phyloP scores from a whole-genome alignment of 345 rosid genomes.

The Passiflora organensis region DNA sequence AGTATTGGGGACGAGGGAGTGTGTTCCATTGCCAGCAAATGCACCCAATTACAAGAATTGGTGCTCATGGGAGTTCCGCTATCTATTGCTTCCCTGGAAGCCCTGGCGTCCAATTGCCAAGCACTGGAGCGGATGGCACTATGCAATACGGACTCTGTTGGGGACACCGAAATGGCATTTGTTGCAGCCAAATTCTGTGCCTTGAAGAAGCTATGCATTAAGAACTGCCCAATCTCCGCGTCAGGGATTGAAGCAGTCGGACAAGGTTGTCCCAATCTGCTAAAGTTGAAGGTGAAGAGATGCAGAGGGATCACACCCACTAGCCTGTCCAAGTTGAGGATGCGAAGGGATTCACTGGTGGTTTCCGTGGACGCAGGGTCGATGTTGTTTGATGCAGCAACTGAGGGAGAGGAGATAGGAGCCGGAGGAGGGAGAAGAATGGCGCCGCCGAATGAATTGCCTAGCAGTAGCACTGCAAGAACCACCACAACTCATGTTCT shows the following conservation, averaged over 20 bases:
- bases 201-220: slow-evolving; percentile 47
- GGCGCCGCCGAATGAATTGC: not conserved
- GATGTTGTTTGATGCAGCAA: slow-evolving; percentile 12
- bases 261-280: slow-evolving; percentile 33
- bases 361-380: slow-evolving; percentile 30
- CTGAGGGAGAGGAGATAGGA: not conserved
- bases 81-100: slow-evolving; percentile 17
- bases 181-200: slow-evolving; percentile 33
- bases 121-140: slow-evolving; percentile 40
- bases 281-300: slow-evolving; percentile 48
- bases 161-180: slow-evolving; percentile 30
- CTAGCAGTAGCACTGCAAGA: not conserved
- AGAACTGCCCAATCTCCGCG: slow-evolving; percentile 40
- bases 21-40: slow-evolving; percentile 17
- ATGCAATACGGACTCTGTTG: slow-evolving; percentile 36
- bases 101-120: slow-evolving; percentile 33
- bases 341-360: slow-evolving; percentile 19
- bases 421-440: not conserved
- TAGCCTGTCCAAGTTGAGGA: slow-evolving; percentile 12
- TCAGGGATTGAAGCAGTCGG: slow-evolving; percentile 34
- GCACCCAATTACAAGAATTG: slow-evolving; percentile 31
- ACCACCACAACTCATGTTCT: slow-evolving; percentile 19
- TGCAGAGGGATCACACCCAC: slow-evolving; percentile 30
- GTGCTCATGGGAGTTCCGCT: slow-evolving; percentile 36
- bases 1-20: slow-evolving; percentile 32